Evolutionary conservation across 2,329 filamentous ascomycete genomes (phyloP).

Genomic region (Cladosporium halotolerans): DNA sequence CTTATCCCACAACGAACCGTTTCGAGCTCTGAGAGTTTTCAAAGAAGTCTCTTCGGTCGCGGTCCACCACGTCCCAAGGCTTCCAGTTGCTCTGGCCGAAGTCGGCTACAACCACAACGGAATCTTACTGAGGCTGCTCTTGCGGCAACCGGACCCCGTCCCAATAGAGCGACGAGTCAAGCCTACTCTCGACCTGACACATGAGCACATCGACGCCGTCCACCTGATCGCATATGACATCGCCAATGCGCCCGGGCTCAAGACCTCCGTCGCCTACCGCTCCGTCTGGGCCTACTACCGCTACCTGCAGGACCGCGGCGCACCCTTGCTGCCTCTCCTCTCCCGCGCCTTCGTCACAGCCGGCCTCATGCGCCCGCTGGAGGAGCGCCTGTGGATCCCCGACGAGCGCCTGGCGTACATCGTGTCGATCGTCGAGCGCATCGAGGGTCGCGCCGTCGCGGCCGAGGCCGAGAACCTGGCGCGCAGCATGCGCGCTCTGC

Average conservation of each 20-base stretch:
- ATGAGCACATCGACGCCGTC: conserved; percentile 37
- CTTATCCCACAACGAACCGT: neutral
- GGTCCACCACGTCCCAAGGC: conserved; percentile 15
- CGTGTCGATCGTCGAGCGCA: conserved; percentile 2
- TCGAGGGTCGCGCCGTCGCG: neutral
- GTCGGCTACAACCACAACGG: neutral
- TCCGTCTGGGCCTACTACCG: conserved; percentile 43
- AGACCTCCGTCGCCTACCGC: conserved; percentile 38
- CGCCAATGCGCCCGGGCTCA: conserved; percentile 33
- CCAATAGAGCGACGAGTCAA: conserved; percentile 7
- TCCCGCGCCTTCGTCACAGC: conserved; percentile 46
- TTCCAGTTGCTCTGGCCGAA: conserved; percentile 19
- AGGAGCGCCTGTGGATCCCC: neutral
- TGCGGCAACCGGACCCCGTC: conserved; percentile 15
- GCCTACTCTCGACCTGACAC: conserved; percentile 20
- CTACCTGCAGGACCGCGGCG: conserved; percentile 38
- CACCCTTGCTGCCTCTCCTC: conserved; percentile 38
- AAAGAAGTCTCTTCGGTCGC: conserved; percentile 13
- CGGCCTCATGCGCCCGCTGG: conserved; percentile 34
- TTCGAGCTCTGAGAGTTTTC: conserved; percentile 20
- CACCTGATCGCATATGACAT: conserved; percentile 41
- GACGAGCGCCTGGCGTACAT: conserved; percentile 5
- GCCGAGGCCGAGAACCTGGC: neutral
- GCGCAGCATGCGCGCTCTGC: neutral
- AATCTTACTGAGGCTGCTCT: conserved; percentile 12